Conservation (phyloP, 768 basidiomycete genomes). For the Lentinula detonsa region DNA sequence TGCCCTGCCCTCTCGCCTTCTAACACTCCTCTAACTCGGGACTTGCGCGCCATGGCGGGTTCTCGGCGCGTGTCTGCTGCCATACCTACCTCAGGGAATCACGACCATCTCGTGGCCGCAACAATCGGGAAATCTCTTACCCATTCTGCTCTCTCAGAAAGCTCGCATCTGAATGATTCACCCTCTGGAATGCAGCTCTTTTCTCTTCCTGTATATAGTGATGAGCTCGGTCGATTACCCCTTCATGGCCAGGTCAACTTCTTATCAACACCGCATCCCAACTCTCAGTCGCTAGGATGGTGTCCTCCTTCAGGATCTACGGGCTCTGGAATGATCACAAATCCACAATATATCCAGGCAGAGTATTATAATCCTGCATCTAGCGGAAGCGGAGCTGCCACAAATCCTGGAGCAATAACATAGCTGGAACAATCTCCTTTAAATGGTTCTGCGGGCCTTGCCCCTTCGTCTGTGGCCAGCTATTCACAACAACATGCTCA, state of each 20-base stretch:
- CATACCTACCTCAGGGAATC: neutral
- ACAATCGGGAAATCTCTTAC: neutral
- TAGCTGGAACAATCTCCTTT: neutral
- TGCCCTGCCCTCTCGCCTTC: neutral
- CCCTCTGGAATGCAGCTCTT: constrained; percentile 9
- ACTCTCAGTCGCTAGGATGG: neutral
- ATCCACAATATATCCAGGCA: neutral
- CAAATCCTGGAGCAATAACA: neutral
- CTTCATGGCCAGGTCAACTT: constrained; percentile 20
- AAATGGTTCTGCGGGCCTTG: neutral
- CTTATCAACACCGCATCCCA: neutral
- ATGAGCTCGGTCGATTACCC: constrained; percentile 37
- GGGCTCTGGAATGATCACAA: neutral
- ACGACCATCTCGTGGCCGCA: neutral
- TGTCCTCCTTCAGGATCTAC: neutral
- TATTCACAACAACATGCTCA: neutral
- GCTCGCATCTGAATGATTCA: neutral
- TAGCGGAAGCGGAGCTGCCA: neutral
- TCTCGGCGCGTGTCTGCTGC: constrained; percentile 1
- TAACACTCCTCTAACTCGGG: neutral
- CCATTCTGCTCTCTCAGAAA: neutral
- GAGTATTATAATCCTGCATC: neutral
- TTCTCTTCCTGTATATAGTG: constrained; percentile 34
- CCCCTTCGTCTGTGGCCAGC: neutral
- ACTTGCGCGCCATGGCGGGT: neutral